A percentile compares a stretch with the other conserved stretches of the same genome.
These are phyloP conservation scores for Middelhovenomyces tepae DNA, from an alignment of 805 yeast genomes.

Conservation along the genomic window DNA sequence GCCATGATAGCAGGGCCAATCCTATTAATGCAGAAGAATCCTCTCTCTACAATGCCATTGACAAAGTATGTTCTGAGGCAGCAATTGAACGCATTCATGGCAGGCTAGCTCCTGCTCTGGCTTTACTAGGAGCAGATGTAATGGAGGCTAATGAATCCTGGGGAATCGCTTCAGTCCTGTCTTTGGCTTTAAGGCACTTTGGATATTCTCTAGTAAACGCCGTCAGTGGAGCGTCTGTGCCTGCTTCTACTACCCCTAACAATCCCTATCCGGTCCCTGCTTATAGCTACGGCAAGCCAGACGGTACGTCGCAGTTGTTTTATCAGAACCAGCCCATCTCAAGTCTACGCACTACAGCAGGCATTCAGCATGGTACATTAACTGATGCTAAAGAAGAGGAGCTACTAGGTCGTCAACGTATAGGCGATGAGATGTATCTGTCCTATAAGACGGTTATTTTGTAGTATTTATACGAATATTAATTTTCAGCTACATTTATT, in stretches of 20 bases:
- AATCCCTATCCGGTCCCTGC: too few species aligned
- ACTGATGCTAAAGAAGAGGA: not conserved
- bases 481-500: not conserved
- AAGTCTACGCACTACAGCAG: not conserved
- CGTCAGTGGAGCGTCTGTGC: not conserved
- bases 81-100: slow-evolving; percentile 17
- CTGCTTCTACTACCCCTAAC: not conserved
- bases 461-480: slow-evolving; percentile 8
- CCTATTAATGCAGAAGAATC: slow-evolving; percentile 12
- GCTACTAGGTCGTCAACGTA: not conserved
- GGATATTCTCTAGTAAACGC: slow-evolving; percentile 13
- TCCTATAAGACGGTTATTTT: not conserved
- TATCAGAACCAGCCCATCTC: not conserved
- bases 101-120: slow-evolving; percentile 19
- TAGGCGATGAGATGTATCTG: not conserved
- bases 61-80: slow-evolving; percentile 15
- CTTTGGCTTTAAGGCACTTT: slow-evolving; percentile 17
- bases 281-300: too few species aligned
- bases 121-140: slow-evolving; percentile 20
- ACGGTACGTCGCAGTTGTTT: too few species aligned
- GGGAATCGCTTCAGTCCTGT: slow-evolving; percentile 21
- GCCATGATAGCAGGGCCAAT: slow-evolving; percentile 4
- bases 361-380: not conserved
- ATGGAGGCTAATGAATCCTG: slow-evolving; percentile 21
- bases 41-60: slow-evolving; percentile 16